Evolutionary conservation across 2,329 filamentous ascomycete species (phyloP).

Genomic region (Hypoxylon sp.): DNA sequence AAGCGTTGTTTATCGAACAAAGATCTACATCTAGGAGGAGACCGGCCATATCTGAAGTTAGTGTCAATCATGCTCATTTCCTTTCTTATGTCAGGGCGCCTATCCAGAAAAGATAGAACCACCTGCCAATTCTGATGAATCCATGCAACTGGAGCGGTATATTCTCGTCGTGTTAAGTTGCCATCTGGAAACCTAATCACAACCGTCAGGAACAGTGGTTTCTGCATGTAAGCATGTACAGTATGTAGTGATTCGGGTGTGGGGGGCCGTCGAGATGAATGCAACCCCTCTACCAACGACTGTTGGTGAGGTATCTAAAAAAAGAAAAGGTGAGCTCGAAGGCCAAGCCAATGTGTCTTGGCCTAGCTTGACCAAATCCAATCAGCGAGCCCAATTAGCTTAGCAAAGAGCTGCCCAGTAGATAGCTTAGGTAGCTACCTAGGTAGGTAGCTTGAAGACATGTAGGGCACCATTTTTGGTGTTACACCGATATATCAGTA

Average conservation of each 20-base stretch:
- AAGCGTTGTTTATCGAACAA: conserved; percentile 22
- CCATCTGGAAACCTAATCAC: conserved; percentile 26
- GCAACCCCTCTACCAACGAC: conserved; percentile 33
- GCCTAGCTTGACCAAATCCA: conserved; percentile 35
- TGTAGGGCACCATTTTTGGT: conserved; percentile 13
- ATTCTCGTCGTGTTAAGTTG: conserved; percentile 24
- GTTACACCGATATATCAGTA: conserved; percentile 28
- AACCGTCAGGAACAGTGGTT: conserved; percentile 40
- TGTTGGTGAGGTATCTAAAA: conserved; percentile 33
- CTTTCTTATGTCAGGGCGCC: conserved; percentile 12
- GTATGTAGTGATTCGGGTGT: conserved; percentile 35
- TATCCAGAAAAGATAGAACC: conserved; percentile 9
- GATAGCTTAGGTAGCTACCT: conserved; percentile 8
- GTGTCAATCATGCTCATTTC: conserved; percentile 21
- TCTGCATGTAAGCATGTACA: conserved; percentile 20
- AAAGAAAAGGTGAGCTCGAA: conserved; percentile 34
- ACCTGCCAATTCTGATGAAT: conserved; percentile 34
- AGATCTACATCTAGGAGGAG: conserved; percentile 30
- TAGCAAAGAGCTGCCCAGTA: conserved; percentile 22
- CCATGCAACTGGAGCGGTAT: conserved; percentile 18
- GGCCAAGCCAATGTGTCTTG: conserved; percentile 31
- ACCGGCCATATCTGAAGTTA: conserved; percentile 18
- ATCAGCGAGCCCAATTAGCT: conserved; percentile 22
- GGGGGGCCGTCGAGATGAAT: conserved; percentile 36
- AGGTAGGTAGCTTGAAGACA: neutral